Evolutionary conservation across 768 basidiomycete species (phyloP).

Genomic region (Lentinus brumalis): DNA sequence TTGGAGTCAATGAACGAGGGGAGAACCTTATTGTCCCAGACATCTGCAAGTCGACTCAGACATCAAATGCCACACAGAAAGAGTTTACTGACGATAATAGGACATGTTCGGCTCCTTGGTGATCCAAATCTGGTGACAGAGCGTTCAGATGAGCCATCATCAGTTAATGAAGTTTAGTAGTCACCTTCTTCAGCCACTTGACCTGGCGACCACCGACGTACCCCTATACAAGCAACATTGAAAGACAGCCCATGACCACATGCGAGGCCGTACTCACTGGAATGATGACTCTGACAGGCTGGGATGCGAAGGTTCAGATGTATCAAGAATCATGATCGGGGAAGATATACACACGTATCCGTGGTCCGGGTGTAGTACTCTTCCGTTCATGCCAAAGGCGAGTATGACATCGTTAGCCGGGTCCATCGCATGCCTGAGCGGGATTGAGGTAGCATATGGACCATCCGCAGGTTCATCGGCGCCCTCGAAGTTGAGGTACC

Average conservation of each 20-base stretch:
- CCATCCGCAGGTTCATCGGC: constrained; percentile 24
- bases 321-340: not conserved
- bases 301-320: too few species aligned
- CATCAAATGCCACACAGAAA: not conserved
- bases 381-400: constrained; percentile 23
- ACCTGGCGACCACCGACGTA: constrained; percentile 26
- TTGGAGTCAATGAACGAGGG: constrained; percentile 23
- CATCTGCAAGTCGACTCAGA: constrained; percentile 9
- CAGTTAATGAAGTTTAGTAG: too few species aligned
- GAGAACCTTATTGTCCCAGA: constrained; percentile 25
- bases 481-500: constrained; percentile 23
- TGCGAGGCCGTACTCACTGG: constrained; percentile 8
- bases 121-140: constrained; percentile 17
- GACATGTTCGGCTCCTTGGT: constrained; percentile 22
- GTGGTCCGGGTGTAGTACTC: constrained; percentile 28
- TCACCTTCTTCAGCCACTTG: constrained; percentile 27
- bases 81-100: constrained; percentile 20
- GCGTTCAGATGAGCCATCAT: not conserved
- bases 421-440: constrained; percentile 24
- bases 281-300: constrained; percentile 24
- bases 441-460: constrained; percentile 24
- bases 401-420: constrained; percentile 26
- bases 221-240: not conserved
- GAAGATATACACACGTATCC: constrained; percentile 17
- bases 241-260: too few species aligned